Evolutionary conservation across 2,329 filamentous ascomycete species (phyloP).

Genomic region (Cryphonectria nitschkei): DNA sequence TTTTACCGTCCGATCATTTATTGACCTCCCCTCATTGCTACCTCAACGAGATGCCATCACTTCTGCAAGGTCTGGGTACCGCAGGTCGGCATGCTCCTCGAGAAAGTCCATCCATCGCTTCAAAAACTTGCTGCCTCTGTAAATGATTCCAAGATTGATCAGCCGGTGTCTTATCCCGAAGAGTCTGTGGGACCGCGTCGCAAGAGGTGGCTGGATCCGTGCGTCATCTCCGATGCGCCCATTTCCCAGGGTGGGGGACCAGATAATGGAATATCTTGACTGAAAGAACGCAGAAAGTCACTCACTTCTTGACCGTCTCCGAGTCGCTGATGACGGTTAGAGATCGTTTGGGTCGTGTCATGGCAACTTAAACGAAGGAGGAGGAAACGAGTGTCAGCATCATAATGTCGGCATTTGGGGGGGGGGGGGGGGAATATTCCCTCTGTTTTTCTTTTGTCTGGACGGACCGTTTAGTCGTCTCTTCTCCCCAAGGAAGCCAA

Average conservation of each 20-base stretch:
- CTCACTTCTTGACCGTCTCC: conserved; percentile 87
- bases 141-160: conserved; percentile 31
- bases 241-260: neutral
- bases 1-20: neutral
- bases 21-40: neutral
- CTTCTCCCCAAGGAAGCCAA: conserved; percentile 92
- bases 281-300: conserved; percentile 35
- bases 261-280: conserved; percentile 7
- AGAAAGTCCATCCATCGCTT: conserved; percentile 90
- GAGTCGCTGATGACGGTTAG: conserved; percentile 91
- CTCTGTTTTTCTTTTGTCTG: neutral
- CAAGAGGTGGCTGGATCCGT: conserved; percentile 16
- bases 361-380: conserved; percentile 68
- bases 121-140: conserved; percentile 81
- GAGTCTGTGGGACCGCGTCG: conserved; percentile 7
- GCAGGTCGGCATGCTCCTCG: conserved; percentile 85
- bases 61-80: conserved; percentile 74
- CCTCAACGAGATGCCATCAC: conserved; percentile 38
- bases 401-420: conserved; percentile 11
- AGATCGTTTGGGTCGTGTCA: conserved; percentile 92
- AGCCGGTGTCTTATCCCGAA: neutral
- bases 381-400: conserved; percentile 35
- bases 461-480: conserved; percentile 81
- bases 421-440: neutral
- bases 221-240: conserved; percentile 8